A percentile compares a stretch with the other conserved stretches of the same genome.
Conservation (phyloP, 2,329 filamentous ascomycete species). For the Furcasterigmium sp. region DNA sequence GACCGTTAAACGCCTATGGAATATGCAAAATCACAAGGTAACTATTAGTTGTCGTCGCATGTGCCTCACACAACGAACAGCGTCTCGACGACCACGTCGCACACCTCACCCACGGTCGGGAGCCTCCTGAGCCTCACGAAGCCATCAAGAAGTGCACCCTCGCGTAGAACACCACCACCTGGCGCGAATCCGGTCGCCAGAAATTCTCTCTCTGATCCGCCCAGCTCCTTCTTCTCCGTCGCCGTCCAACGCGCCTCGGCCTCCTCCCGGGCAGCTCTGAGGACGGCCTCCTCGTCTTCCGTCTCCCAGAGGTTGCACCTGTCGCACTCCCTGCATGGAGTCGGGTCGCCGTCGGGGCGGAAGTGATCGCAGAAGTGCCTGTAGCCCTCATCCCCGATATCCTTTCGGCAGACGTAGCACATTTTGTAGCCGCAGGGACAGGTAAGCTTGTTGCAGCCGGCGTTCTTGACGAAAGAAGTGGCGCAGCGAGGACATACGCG, state of each 20-base stretch:
- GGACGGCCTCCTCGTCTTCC: slow-evolving; percentile 65
- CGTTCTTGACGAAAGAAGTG: slow-evolving; percentile 86
- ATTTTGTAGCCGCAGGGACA: slow-evolving; percentile 96
- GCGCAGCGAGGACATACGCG: slow-evolving; percentile 90
- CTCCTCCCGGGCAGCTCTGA: slow-evolving; percentile 63
- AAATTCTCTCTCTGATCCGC: slow-evolving; percentile 48
- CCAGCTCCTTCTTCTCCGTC: slow-evolving; percentile 54
- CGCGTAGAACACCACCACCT: slow-evolving; percentile 4
- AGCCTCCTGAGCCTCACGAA: slow-evolving; percentile 25
- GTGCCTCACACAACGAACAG: slow-evolving; percentile 28
- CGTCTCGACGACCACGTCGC: slow-evolving; percentile 39
- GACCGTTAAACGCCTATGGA: too few species aligned
- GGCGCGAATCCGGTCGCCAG: slow-evolving; percentile 47
- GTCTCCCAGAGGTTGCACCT: slow-evolving; percentile 76
- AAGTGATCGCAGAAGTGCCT: slow-evolving; percentile 96
- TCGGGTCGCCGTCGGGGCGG: slow-evolving; percentile 68
- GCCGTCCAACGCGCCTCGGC: slow-evolving; percentile 68
- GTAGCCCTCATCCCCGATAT: slow-evolving; percentile 69
- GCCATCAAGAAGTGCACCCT: slow-evolving; percentile 22
- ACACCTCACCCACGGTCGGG: slow-evolving; percentile 35
- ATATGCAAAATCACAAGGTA: too few species aligned
- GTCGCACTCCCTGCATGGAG: slow-evolving; percentile 71
- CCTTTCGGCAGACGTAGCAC: slow-evolving; percentile 92
- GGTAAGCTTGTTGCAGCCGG: slow-evolving; percentile 94
- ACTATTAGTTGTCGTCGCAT: too few species aligned